These are phyloP conservation scores for Phycomyces blakesleeanus DNA, from an alignment of 192 early-diverging fungal species.

Conservation along the genomic window DNA sequence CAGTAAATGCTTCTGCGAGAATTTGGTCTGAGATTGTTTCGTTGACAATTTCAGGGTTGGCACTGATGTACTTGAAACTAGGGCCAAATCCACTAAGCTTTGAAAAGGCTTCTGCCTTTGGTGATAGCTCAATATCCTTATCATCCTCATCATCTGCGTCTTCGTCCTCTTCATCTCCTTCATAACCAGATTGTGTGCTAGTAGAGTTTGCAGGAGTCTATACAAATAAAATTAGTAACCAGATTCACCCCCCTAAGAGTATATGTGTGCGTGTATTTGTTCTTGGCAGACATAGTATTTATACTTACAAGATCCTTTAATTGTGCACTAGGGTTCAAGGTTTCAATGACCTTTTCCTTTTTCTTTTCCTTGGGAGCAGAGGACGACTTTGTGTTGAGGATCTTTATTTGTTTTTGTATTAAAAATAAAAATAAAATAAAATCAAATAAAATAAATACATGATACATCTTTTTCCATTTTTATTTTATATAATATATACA, in stretches of 20 bases:
- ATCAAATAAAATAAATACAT: too few species aligned
- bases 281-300: too few species aligned
- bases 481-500: too few species aligned
- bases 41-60: constrained; percentile 66
- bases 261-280: too few species aligned
- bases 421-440: too few species aligned
- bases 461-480: too few species aligned
- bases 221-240: too few species aligned
- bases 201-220: too few species aligned
- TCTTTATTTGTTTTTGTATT: too few species aligned
- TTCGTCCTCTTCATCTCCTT: constrained; percentile 22
- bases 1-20: constrained; percentile 77
- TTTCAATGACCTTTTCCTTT: constrained; percentile 62
- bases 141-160: constrained; percentile 55
- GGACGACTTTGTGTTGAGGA: background rate
- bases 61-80: constrained; percentile 60
- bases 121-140: constrained; percentile 51
- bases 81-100: constrained; percentile 55
- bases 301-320: constrained; percentile 29
- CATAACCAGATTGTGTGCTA: background rate
- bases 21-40: constrained; percentile 78
- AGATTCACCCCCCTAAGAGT: too few species aligned
- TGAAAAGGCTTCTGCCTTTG: constrained; percentile 55
- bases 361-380: constrained; percentile 10
- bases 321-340: constrained; percentile 51